Conservation (phyloP, 257 asterid species). For the Petunia axillaris region DNA sequence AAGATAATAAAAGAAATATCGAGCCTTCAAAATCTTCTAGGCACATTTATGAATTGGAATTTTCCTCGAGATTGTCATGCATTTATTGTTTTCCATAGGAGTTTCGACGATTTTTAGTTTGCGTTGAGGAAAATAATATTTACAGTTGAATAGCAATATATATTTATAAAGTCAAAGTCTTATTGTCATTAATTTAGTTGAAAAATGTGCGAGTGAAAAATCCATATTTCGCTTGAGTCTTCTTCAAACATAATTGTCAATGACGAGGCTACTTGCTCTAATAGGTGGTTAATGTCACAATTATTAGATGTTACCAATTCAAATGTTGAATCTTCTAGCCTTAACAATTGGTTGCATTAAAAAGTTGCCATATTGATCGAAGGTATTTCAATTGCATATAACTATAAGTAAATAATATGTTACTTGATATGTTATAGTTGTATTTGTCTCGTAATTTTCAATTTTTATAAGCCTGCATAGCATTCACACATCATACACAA, state of each 20-base stretch:
- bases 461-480: background rate
- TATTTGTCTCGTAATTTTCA: background rate
- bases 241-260: background rate
- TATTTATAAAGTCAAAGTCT: too few species aligned
- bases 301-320: background rate
- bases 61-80: too few species aligned
- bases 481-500: background rate
- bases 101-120: too few species aligned
- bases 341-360: background rate
- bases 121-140: too few species aligned
- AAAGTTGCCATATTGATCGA: background rate
- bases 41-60: too few species aligned
- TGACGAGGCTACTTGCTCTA: background rate
- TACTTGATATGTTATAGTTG: background rate
- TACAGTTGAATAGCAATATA: too few species aligned
- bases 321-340: background rate
- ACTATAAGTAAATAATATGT: background rate
- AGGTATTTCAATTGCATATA: background rate
- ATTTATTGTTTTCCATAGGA: too few species aligned
- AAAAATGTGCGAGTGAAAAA: too few species aligned
- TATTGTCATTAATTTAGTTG: too few species aligned
- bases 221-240: too few species aligned
- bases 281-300: background rate
- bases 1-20: too few species aligned
- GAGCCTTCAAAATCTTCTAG: too few species aligned